Base-by-base conservation (phyloP, 495 filamentous ascomycete species). In the Hypoxylon cercidicola region DNA sequence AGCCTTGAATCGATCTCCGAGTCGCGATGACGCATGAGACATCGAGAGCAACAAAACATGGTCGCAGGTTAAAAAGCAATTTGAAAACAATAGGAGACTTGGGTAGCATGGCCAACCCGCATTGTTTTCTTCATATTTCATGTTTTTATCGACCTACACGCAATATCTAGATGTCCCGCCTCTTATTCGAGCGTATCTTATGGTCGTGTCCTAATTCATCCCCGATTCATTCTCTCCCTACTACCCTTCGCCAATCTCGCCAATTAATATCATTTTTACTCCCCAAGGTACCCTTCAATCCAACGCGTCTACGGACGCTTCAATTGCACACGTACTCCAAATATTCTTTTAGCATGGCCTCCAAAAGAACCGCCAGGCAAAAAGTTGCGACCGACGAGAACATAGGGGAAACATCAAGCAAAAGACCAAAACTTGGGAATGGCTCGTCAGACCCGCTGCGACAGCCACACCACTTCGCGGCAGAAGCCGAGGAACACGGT, bases 401-500 rank as follows among this genome's bases (percentile, higher is more conserved):
- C n/a, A 49, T 20, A 44, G 45, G 48, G 16, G 63, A 57, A 23
- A 18, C 39, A 7, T 34, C 47, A 0, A 50, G 12, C 15, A 78
- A 79, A 60, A 77, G 63, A 43, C 48, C 43, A 1, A 71, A 65
- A 18, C 21, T 62, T 12, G 65, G 54, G 23, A 60, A 66, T 21
- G 59, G 28, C n/a, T 15, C 40, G 15, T 23, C 34, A 0, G 72
- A 79, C 46, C 70, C 72, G 12, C 56, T 83, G 11, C 73, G 71
- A 4, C 44, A 66, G 20, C 81, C 81, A 0, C 80, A 85, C 55
- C 73, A 71, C 12, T 76, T 76, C 46, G 62, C 75, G 15, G 54
- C 75, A 19, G 74, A 85, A 19, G 78, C 87, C 15, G 87, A 89
- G 60, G 81, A 87, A n/a, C 79, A 88, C 62, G 90, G 87, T 28